Evolutionary conservation across 768 basidiomycete genomes (phyloP), one percentile per base, ranked within the genome.

Genomic region (Lentinula edodes): DNA sequence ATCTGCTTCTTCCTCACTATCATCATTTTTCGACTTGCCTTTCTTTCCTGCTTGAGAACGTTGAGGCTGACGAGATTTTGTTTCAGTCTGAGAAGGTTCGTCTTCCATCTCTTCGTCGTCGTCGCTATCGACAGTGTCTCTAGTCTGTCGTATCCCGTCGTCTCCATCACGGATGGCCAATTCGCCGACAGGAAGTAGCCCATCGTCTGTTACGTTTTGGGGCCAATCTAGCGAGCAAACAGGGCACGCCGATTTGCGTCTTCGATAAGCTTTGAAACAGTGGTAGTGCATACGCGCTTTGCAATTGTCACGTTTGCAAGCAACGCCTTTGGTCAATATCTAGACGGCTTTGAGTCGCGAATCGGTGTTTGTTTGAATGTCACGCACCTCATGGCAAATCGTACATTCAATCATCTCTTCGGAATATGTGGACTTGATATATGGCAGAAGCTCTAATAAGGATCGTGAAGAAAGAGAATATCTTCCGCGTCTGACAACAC

Each of bases 381-480:
- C 10, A 70, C 75, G 13, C 59, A 90, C 89, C 75, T 90, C 88
- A 63, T 79, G 69, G 74, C 93, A 95, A 52, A 88, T 81, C 2
- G 82, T 83, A 67, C 93, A 95, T 64, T 91, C 88, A 3, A 85
- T 66, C 15, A 84, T 73, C 53, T 91, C 88, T 1, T 91, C 86
- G 0, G 85, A 78, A 70, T 87, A 95, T 3, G 83, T 87, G 15
- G 82, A 78, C 66, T 85, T 87, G 62, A 95, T 80, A 68, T 94
- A 95, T 0, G 82, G 79, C 2, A 75, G 72, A 6, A 95, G 84
- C 68, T 95, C 93, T 18, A 91, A 73, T 16, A 91, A 71, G 0
- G 91, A 80, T 9, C 93, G 89, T 1, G 85, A 79, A 2, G 90
- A 88, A 2, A 95, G 81, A 7, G 89, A 86, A 67, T 91, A 93